These are phyloP conservation scores for Coniochaeta sp. DNA, from an alignment of 2,329 filamentous ascomycete genomes.

Conservation along the genomic window DNA sequence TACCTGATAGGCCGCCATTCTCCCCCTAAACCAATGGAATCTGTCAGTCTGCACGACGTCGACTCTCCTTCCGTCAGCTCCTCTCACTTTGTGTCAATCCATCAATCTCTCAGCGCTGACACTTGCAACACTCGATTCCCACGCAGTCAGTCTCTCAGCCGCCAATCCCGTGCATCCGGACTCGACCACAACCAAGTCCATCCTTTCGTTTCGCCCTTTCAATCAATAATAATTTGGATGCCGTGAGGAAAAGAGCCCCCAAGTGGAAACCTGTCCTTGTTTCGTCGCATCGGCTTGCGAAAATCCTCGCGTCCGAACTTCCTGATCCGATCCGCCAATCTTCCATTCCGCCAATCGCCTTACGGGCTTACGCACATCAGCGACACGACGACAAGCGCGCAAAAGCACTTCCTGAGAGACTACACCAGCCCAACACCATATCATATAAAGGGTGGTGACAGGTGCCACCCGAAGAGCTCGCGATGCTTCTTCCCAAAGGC, in stretches of 20 bases:
- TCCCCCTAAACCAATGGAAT: slow-evolving; percentile 1
- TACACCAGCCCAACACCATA: too few relatives aligned
- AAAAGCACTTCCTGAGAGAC: background rate
- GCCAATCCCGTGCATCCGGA: background rate
- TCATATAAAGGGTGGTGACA: slow-evolving; percentile 35
- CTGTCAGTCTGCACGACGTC: background rate
- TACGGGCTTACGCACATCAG: background rate
- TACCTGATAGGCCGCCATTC: background rate
- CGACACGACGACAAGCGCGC: background rate
- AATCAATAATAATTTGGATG: background rate
- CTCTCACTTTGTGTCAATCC: too few relatives aligned
- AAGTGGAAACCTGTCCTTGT: too few relatives aligned
- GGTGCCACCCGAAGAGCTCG: slow-evolving; percentile 32
- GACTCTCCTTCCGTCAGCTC: slow-evolving; percentile 3
- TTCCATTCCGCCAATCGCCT: background rate
- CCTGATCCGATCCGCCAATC: background rate
- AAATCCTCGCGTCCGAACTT: background rate
- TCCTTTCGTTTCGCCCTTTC: background rate
- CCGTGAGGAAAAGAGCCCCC: background rate
- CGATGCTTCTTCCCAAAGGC: slow-evolving; percentile 86
- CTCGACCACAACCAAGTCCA: background rate
- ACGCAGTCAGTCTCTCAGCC: background rate
- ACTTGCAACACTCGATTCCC: too few relatives aligned
- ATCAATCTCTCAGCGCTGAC: background rate
- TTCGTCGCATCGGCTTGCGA: slow-evolving; percentile 1